Evolutionary conservation across 2,329 filamentous ascomycete genomes (phyloP).

Genomic region (Ascosphaera aggregata): DNA sequence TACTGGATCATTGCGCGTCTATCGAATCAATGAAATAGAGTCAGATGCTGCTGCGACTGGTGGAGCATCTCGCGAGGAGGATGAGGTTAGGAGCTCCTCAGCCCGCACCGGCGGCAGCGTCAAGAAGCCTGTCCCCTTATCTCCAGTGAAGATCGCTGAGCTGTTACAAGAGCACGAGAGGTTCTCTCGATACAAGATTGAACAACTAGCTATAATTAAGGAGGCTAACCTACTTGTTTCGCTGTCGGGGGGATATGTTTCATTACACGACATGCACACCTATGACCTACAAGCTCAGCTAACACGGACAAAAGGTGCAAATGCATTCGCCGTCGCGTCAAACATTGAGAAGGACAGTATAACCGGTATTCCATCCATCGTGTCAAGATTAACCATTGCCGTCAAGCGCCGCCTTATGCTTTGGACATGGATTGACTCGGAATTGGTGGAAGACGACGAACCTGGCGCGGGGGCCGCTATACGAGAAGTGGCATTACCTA

Average conservation of each 20-base stretch:
- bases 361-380: conserved; percentile 78
- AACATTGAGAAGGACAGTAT: conserved; percentile 80
- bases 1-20: conserved; percentile 70
- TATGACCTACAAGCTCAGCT: conserved; percentile 66
- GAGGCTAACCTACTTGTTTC: conserved; percentile 83
- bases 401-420: conserved; percentile 75
- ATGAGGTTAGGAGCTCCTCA: conserved; percentile 4
- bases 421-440: conserved; percentile 94
- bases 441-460: conserved; percentile 41
- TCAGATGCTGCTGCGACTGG: conserved; percentile 19
- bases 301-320: conserved; percentile 64
- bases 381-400: conserved; percentile 73
- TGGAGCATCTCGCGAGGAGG: conserved; percentile 12
- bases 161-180: conserved; percentile 80
- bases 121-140: conserved; percentile 5
- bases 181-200: conserved; percentile 73
- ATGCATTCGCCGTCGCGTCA: conserved; percentile 76
- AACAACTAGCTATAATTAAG: conserved; percentile 88
- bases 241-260: conserved; percentile 72
- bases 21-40: conserved; percentile 54
- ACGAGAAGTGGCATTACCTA: conserved; percentile 54
- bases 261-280: conserved; percentile 67
- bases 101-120: conserved; percentile 4
- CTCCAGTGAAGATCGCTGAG: conserved; percentile 40
- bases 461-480: conserved; percentile 14